These are phyloP conservation scores for Kazachstania viticola DNA, from an alignment of 805 yeast genomes.

Conservation along the genomic window DNA sequence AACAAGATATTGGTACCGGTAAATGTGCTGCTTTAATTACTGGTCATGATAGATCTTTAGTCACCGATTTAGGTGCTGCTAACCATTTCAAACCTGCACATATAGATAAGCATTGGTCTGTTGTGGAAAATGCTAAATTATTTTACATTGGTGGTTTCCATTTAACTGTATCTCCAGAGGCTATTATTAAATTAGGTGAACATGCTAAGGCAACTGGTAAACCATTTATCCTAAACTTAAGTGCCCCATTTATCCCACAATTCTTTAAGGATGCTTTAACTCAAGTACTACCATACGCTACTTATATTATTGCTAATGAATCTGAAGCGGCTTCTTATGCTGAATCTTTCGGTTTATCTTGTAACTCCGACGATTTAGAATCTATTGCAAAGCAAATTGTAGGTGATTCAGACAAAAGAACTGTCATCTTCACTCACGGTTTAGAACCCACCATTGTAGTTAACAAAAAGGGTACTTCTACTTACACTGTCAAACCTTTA, in stretches of 20 bases:
- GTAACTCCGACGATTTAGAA: slow-evolving; percentile 41
- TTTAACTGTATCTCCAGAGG: slow-evolving; percentile 93
- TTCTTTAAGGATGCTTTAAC: slow-evolving; percentile 90
- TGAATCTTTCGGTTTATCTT: slow-evolving; percentile 58
- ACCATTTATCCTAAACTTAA: slow-evolving; percentile 71
- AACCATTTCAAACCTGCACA: slow-evolving; percentile 89
- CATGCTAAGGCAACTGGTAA: slow-evolving; percentile 81
- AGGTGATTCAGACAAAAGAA: slow-evolving; percentile 59
- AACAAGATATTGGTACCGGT: slow-evolving; percentile 73
- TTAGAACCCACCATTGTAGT: slow-evolving; percentile 81
- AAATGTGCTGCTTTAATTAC: slow-evolving; percentile 94
- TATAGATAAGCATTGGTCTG: slow-evolving; percentile 75
- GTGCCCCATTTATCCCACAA: slow-evolving; percentile 94
- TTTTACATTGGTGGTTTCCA: slow-evolving; percentile 99
- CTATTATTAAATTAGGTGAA: slow-evolving; percentile 78
- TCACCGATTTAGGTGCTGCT: slow-evolving; percentile 95
- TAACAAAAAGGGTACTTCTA: slow-evolving; percentile 36
- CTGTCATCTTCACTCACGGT: slow-evolving; percentile 93
- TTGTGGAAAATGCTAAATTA: slow-evolving; percentile 67
- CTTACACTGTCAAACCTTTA: slow-evolving; percentile 62
- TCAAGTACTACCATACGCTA: slow-evolving; percentile 72
- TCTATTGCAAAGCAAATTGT: slow-evolving; percentile 69
- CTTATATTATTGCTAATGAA: slow-evolving; percentile 89
- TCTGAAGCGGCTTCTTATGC: slow-evolving; percentile 94
- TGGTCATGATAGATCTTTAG: slow-evolving; percentile 83